These are phyloP conservation scores for Neltuma alba DNA, from an alignment of 306 rosid genomes.

Conservation along the genomic window DNA sequence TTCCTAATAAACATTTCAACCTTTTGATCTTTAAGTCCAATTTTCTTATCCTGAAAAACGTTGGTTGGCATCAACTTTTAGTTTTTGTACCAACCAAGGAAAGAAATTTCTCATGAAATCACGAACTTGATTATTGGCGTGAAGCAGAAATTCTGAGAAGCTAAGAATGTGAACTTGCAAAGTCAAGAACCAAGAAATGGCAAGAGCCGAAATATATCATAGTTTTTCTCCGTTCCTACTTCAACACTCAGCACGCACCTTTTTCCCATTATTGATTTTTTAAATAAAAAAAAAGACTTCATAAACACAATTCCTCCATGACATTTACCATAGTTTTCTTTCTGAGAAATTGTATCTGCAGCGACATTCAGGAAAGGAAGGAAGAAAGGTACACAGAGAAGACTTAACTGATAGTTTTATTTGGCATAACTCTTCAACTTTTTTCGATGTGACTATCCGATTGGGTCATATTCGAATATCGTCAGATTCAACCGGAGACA, in stretches of 20 bases:
- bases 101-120: background rate
- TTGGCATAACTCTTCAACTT: too few species aligned
- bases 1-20: too few species aligned
- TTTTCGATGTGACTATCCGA: too few species aligned
- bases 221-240: background rate
- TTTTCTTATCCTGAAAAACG: background rate
- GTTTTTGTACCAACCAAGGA: background rate
- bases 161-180: background rate
- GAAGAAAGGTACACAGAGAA: background rate
- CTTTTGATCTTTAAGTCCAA: too few species aligned
- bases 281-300: background rate
- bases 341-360: background rate
- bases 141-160: background rate
- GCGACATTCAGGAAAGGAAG: background rate
- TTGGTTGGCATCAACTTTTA: background rate
- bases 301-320: background rate
- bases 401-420: too few species aligned
- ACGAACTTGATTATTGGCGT: background rate
- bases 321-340: background rate
- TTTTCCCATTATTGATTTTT: background rate
- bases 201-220: background rate
- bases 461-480: too few species aligned
- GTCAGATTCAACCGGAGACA: too few species aligned
- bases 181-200: background rate
- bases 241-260: background rate